Conservation (phyloP, 176 grass and related monocot genomes). For the Typha latifolia region DNA sequence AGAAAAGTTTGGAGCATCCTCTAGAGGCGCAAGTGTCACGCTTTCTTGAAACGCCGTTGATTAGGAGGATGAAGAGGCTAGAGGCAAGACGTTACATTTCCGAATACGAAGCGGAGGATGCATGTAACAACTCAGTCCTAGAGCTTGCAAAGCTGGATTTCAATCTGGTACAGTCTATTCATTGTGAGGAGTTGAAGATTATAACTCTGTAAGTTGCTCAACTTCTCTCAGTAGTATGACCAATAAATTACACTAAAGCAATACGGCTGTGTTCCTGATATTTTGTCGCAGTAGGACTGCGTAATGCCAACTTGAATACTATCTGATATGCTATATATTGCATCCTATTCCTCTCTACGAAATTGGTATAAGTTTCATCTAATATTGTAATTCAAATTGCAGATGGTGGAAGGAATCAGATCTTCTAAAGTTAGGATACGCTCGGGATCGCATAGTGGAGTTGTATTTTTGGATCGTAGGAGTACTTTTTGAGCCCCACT, state of each 20-base stretch:
- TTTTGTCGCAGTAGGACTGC: not conserved
- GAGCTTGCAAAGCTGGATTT: slow-evolving; percentile 37
- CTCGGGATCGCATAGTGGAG: slow-evolving; percentile 27
- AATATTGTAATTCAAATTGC: not conserved
- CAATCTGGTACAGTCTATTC: slow-evolving; percentile 26
- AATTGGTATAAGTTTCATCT: not conserved
- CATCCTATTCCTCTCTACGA: not conserved
- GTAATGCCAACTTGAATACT: not conserved
- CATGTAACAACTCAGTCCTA: not conserved
- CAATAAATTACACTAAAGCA: not conserved
- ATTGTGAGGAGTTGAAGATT: slow-evolving; percentile 18
- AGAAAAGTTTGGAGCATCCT: slow-evolving; percentile 4
- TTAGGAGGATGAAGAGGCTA: slow-evolving; percentile 9
- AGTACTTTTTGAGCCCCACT: slow-evolving; percentile 21
- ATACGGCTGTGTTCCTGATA: not conserved
- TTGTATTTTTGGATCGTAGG: slow-evolving; percentile 24
- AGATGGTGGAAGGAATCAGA: slow-evolving; percentile 42
- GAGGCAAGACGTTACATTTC: slow-evolving; percentile 24
- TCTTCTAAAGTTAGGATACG: slow-evolving; percentile 4
- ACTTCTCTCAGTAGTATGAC: not conserved
- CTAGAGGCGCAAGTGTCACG: not conserved
- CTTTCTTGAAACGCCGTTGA: slow-evolving; percentile 10
- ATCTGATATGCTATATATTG: not conserved
- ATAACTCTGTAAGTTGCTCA: slow-evolving; percentile 19
- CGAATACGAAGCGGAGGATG: slow-evolving; percentile 6